Base-by-base conservation (phyloP, 192 early-diverging fungal species). In the Tieghemiomyces parasiticus region DNA sequence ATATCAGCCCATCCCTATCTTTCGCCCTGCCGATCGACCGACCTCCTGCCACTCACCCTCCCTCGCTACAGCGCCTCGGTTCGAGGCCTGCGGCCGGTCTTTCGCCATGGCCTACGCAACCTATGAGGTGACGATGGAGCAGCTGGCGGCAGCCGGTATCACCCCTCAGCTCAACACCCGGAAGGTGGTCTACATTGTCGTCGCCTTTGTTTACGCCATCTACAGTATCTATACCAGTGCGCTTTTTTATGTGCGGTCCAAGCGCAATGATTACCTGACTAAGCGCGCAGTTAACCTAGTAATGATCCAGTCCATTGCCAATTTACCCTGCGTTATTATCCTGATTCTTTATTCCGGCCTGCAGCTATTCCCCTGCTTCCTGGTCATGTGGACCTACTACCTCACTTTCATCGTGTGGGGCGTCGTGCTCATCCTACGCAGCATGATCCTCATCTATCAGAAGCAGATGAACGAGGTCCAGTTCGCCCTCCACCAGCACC, bases 321-420 rank as follows among this genome's bases (percentile, higher is more conserved):
- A 61, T 53, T 72, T 65, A 45, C 12, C 67, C 16, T 59, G 53
- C 1, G 66, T 63, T 53, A 56, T 60, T 0, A 58, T 65, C 28
- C 63, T 61, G 2, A 50, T 65, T n/a, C 59, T 61, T 0, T 65
- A 60, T 1, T 59, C 66, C 16, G 70, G 66, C 19, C 33, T 65
- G 8, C 67, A 67, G 33, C 55, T 67, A 54, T 67, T 63, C 63
- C 61, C 66, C 19, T 72, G 70, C 33, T 67, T 72, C 30, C 59
- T 54, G 26, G 65, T 62, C 16, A 53, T 72, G 35, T 72, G 70
- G 70, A 58, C 67, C 6, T 65, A 65, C 38, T 67, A 65, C 55
- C 30, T 72, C 0, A 66, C 66, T 2, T 68, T 72, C 31, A 45
- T 65, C 13, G 16, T 46, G 0, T 20, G 46, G 0, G 51, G 47